These are phyloP conservation scores for Talaromyces sp. DNA, from an alignment of 2,329 filamentous ascomycete genomes.

Conservation along the genomic window DNA sequence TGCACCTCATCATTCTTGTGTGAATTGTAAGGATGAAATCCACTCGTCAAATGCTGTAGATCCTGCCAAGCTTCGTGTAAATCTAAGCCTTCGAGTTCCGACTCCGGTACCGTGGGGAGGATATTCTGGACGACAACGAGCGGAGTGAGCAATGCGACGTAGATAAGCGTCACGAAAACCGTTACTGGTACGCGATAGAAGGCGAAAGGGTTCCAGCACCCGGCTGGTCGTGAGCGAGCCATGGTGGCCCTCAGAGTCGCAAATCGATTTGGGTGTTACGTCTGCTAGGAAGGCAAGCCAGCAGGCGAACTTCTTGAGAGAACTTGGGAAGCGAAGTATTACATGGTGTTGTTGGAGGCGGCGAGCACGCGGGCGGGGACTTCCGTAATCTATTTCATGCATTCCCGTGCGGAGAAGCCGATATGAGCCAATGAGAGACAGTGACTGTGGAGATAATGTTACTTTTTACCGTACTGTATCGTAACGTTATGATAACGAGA, in stretches of 20 bases:
- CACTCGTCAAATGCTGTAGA: conserved; percentile 68
- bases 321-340: neutral
- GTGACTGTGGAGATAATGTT: neutral
- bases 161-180: conserved; percentile 70
- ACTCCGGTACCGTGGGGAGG: conserved; percentile 64
- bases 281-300: neutral
- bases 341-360: conserved; percentile 9
- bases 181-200: conserved; percentile 82
- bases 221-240: conserved; percentile 28
- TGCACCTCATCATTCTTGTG: conserved; percentile 76
- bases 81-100: conserved; percentile 64
- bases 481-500: neutral
- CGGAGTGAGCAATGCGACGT: conserved; percentile 71
- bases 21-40: conserved; percentile 87
- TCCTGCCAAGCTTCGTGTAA: conserved; percentile 84
- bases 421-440: neutral
- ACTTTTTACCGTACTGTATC: neutral
- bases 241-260: conserved; percentile 26
- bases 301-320: neutral
- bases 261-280: conserved; percentile 1
- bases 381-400: conserved; percentile 7
- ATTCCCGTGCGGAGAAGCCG: conserved; percentile 9
- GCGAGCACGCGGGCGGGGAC: conserved; percentile 7
- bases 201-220: conserved; percentile 53
- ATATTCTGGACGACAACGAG: conserved; percentile 71